Evolutionary conservation across 2,329 filamentous ascomycete species (phyloP), one percentile per base, ranked within the genome.

Genomic region (Cercospora zeina): DNA sequence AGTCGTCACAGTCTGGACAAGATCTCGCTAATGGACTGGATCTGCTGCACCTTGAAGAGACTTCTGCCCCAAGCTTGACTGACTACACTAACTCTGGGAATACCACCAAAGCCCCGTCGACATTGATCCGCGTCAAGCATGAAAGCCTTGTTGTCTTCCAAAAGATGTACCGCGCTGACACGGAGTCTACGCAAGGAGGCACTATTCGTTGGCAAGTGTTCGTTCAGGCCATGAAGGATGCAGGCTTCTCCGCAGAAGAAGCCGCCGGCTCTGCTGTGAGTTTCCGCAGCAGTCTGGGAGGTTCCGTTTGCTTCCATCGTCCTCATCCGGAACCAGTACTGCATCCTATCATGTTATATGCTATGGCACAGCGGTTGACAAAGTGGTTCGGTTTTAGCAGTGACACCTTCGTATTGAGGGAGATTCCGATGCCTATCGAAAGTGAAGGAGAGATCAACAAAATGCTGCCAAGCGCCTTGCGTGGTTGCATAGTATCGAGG

Each of bases 301-400:
- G 61, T 4, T 58, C 34, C 3, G 60, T 65, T 7, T 57, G 55
- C 21, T 62, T 65, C 55, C 59, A 62, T 42, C 55, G 61, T 6
- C 61, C 63, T 10, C 63, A 65, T n/a, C 61, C 61, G 21, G 63
- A 63, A 4, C 45, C 63, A 7, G 37, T 42, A 2, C 19, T 65
- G 2, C 39, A 63, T 54, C 61, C 49, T 1, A 63, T 65, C 33
- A 61, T 61, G 63, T 57, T 63, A 9, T 57, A 59, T 7, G 57
- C 27, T n/a, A 61, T 63, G 36, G 61, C 53, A 4, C 58, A 45
- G 39, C 61, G 58, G 1, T 31, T 65, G 36, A 39, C 34, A 2
- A 65, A 59, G 54, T 61, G 61, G 54, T 63, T 63, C 14, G 63
- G 61, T 60, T 70, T 51, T 8, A 55, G 30, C 37, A 10, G 30